Base-by-base conservation (phyloP, 352 stramenopile species). In the Globisporangium carolinianum region DNA sequence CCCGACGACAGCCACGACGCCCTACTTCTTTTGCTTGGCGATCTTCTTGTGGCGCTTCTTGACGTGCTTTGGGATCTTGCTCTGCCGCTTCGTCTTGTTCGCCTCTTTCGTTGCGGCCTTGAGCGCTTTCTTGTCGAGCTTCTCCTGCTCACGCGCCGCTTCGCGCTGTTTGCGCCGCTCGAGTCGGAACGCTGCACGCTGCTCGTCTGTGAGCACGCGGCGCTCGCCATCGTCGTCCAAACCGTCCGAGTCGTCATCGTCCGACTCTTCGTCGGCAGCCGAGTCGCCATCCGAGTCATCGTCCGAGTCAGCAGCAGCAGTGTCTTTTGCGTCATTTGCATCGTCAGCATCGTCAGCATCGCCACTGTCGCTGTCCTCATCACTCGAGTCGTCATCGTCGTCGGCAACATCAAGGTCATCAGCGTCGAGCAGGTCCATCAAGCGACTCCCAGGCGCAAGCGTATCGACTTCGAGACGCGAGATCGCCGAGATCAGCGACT, bases 11-110 rank as follows among this genome's bases (percentile, higher is more conserved):
- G 24, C 24, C 24, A 24, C 24, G 24, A 24, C 24, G 24, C 24
- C 1, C 59, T 91, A 96, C 54, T 91, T 91, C 60, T 94, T 97
- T 62, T 91, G 81, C 60, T 98, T 96, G 0, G 91, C 79, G 57
- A 98, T 86, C 61, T 98, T 98, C 66, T 98, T 98, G 61, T 97
- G 91, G 57, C 90, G 85, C 71, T 98, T 98, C 84, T 99, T 99
- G 54, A 99, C 77, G 68, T 98, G 97, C 77, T 99, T 99, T 47
- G 97, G 97, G 58, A 99, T 97, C 69, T 99, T 99, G 35, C 73
- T 97, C 73, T 97, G 85, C 17, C 96, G 86, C 63, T 97, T 96
- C 62, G 92, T 78, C 52, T 89, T 91, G 57, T 96, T 94, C 51
- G 91, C 81, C 53, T 98, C 91, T 67, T 98, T 99, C 0, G 96